Evolutionary conservation across 441 rosid genomes (phyloP).

Genomic region (Flueggea neowawraea): DNA sequence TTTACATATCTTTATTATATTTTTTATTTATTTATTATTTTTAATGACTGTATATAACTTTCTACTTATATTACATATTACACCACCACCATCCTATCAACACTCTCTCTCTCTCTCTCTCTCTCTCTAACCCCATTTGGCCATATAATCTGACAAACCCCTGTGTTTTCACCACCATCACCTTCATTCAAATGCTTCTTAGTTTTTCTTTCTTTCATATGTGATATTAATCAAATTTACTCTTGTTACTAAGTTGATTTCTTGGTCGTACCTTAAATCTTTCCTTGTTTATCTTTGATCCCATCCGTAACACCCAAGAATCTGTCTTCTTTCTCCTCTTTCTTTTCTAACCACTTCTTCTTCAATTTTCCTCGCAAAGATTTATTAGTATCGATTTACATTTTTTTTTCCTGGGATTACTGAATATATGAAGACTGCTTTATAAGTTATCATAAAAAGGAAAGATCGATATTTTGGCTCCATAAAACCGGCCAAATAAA

Average conservation of each 20-base stretch:
- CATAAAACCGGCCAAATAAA: background rate
- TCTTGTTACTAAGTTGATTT: slow-evolving; percentile 11
- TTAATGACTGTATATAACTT: no score
- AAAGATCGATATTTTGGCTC: background rate
- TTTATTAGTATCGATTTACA: background rate
- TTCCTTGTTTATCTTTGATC: slow-evolving; percentile 12
- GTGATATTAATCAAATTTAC: background rate
- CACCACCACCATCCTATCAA: no score
- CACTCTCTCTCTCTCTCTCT: no score
- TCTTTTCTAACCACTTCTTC: background rate
- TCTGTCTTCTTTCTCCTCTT: background rate
- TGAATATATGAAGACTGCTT: no score
- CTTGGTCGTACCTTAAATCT: slow-evolving; percentile 3
- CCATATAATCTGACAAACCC: slow-evolving; percentile 19
- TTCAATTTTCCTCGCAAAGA: background rate
- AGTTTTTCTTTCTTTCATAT: slow-evolving; percentile 3
- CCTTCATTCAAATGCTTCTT: background rate
- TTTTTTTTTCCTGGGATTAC: background rate
- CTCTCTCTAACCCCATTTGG: slow-evolving; percentile 10
- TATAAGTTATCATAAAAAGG: no score
- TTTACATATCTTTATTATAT: no score
- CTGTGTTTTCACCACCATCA: slow-evolving; percentile 8
- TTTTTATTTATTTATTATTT: no score
- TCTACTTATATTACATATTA: no score
- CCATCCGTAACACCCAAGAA: slow-evolving; percentile 23